Evolutionary conservation across 2,329 filamentous ascomycete genomes (phyloP).

Genomic region (Cladobotryum protrusum): DNA sequence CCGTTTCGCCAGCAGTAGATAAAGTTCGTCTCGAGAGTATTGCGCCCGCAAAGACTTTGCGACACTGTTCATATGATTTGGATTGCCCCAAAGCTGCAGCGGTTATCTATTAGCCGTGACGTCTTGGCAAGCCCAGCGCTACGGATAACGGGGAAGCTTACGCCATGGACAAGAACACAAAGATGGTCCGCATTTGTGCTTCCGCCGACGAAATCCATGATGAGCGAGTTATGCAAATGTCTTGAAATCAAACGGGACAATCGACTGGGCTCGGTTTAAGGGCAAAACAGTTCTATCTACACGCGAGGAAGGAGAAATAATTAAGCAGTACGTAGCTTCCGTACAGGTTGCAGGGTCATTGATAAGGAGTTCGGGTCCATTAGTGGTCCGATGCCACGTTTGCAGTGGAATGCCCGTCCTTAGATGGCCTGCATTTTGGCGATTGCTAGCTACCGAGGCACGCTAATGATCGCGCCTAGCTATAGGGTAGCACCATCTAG

Average conservation of each 20-base stretch:
- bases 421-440: too few relatives aligned
- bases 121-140: background rate
- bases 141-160: slow-evolving; percentile 34
- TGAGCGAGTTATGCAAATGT: slow-evolving; percentile 5
- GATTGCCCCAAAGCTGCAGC: slow-evolving; percentile 68
- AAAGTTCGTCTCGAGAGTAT: slow-evolving; percentile 56
- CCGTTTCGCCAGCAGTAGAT: slow-evolving; percentile 65
- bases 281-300: background rate
- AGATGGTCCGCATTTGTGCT: slow-evolving; percentile 59
- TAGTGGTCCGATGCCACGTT: too few relatives aligned
- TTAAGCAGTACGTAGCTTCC: too few relatives aligned
- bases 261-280: slow-evolving; percentile 6
- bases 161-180: slow-evolving; percentile 71
- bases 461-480: too few relatives aligned
- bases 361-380: too few relatives aligned
- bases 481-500: too few relatives aligned
- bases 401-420: too few relatives aligned
- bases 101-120: slow-evolving; percentile 16
- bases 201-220: slow-evolving; percentile 39
- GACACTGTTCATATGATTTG: slow-evolving; percentile 63
- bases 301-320: background rate
- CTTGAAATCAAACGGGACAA: slow-evolving; percentile 1
- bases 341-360: too few relatives aligned
- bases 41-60: slow-evolving; percentile 58
- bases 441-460: too few relatives aligned